These are phyloP conservation scores for Penicillium sp. DNA, from an alignment of 2,329 filamentous ascomycete genomes.

Conservation along the genomic window DNA sequence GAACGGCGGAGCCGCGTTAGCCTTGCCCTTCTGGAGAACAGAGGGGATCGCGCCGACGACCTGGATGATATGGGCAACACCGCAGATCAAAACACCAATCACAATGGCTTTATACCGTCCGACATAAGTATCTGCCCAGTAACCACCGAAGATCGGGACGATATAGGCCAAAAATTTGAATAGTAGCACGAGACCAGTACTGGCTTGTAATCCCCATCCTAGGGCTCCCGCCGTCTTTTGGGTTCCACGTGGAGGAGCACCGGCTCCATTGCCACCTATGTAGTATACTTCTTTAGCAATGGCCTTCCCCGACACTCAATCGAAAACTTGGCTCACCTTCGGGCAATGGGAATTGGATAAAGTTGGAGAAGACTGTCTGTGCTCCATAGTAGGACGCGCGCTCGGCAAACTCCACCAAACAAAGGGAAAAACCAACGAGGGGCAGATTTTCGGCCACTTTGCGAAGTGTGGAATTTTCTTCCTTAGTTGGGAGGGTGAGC, in stretches of 20 bases:
- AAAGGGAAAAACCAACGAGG: constrained; percentile 56
- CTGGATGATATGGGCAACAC: constrained; percentile 8
- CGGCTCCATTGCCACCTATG: constrained; percentile 23
- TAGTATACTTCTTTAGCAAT: neutral
- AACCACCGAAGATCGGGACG: constrained; percentile 52
- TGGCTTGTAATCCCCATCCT: constrained; percentile 55
- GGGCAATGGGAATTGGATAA: constrained; percentile 61
- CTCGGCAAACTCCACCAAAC: constrained; percentile 61
- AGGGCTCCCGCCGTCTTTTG: constrained; percentile 57
- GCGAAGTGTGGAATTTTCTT: constrained; percentile 49
- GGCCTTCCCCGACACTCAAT: neutral
- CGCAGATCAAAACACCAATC: constrained; percentile 42
- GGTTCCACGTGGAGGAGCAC: constrained; percentile 32
- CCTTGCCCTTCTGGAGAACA: constrained; percentile 39
- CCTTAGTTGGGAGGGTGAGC: constrained; percentile 47
- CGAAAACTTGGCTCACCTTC: constrained; percentile 26
- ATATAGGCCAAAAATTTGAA: constrained; percentile 56
- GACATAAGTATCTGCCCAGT: constrained; percentile 27
- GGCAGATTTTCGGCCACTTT: constrained; percentile 55
- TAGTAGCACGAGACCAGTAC: constrained; percentile 55
- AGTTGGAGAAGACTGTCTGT: constrained; percentile 60
- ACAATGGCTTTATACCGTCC: constrained; percentile 35
- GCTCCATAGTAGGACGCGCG: constrained; percentile 62
- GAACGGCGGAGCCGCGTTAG: constrained; percentile 39
- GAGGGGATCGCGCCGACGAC: constrained; percentile 42